These are phyloP conservation scores for Jamesozyma jinghongensis DNA, from an alignment of 805 yeast genomes.

Conservation along the genomic window DNA sequence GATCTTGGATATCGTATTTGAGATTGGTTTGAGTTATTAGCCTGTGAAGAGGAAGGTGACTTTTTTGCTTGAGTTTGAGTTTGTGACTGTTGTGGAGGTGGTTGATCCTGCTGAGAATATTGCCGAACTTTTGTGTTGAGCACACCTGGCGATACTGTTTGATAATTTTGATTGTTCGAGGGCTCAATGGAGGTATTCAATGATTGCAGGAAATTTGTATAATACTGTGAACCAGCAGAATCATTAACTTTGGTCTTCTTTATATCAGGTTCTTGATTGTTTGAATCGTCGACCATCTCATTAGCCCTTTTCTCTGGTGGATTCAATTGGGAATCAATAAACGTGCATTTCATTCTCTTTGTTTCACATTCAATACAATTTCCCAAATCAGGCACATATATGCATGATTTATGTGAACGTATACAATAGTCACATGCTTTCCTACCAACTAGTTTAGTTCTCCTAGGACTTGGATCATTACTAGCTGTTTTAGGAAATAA, in stretches of 20 bases:
- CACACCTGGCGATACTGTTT: background rate
- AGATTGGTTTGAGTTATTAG: background rate
- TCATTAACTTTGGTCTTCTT: background rate
- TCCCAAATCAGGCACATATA: constrained; percentile 50
- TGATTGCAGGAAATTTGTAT: constrained; percentile 21
- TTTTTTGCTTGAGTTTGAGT: constrained; percentile 1
- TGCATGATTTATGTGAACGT: constrained; percentile 70
- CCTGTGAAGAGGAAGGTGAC: background rate
- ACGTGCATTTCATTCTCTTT: constrained; percentile 67
- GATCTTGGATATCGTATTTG: constrained; percentile 76
- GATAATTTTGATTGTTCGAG: background rate
- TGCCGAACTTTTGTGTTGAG: too few species aligned
- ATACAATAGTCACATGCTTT: constrained; percentile 80
- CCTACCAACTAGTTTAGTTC: background rate
- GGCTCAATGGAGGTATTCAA: constrained; percentile 9
- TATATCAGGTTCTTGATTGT: background rate
- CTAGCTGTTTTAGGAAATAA: too few species aligned
- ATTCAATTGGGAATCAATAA: constrained; percentile 31
- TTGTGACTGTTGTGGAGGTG: background rate
- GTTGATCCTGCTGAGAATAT: background rate
- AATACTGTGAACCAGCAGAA: constrained; percentile 9
- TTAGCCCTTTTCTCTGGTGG: background rate
- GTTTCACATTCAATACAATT: constrained; percentile 72
- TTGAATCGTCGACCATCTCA: background rate
- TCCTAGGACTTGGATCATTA: background rate